Evolutionary conservation across 352 stramenopile species (phyloP), one percentile per base, ranked within the genome.

Genomic region (Globisporangium megalacanthum): DNA sequence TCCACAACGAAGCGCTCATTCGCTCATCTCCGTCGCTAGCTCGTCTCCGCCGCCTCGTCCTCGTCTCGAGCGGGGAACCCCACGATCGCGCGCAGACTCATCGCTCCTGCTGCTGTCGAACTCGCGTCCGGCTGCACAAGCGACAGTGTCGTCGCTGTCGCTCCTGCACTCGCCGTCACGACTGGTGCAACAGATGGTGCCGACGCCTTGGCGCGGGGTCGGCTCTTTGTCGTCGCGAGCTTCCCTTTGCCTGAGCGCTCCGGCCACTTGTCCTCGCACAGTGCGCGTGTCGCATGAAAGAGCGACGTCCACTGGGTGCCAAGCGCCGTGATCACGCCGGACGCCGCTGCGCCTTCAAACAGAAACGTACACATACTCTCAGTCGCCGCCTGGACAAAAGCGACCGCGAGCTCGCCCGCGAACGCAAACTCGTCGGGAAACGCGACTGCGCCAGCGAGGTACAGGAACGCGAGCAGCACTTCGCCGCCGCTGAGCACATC

Each of bases 261-360:
- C 6, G 78, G 78, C 80, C 80, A 90, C 48, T 72, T 75, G 6
- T 75, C 69, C 64, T 90, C 80, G 39, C 80, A 90, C 49, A 82
- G 86, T 4, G 56, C 56, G 9, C 66, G 72, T 11, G 77, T 61
- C 6, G 72, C 65, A 10, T 67, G 55, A 15, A 81, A 35, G 22
- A 83, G 71, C 3, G 55, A 11, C 20, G 61, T 64, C 80, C 80
- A 90, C 9, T 60, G 19, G 8, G 42, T 11, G 35, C 45, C 48
- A 33, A 33, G 41, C 29, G 19, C 36, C 11, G 44, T 50, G 37
- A 54, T 14, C 9, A 35, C 19, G 2, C n/a, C 33, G 11, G 44
- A 45, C 14, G 36, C 42, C 1, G 44, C 17, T 9, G 8, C 49
- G 4, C 29, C 29, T 10, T 42, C 25, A 4, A 22, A 2, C 6